Evolutionary conservation across 148 eudicot genomes (phyloP), one percentile per base, ranked within the genome.

Genomic region (Salicornia ramosissima): DNA sequence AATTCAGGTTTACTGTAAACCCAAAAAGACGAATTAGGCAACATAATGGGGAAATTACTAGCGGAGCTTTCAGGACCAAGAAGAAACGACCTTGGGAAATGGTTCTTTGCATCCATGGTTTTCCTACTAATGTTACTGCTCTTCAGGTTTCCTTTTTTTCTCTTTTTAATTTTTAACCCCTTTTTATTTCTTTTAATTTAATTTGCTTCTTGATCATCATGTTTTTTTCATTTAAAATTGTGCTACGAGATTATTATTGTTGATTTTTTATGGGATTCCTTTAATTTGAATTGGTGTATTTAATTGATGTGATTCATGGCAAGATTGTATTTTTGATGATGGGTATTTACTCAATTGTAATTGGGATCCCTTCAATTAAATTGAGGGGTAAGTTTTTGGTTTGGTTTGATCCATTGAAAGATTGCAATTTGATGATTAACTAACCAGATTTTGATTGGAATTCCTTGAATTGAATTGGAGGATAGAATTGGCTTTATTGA

Each of bases 31-130:
- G 96, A 62, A 86, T 93, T 54, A 81, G 91, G 73, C 98, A 93
- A 77, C 98, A 93, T 65, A 93, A 93, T 71, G 98, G 96, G 52
- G 98, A 90, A 74, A 77, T 88, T 0, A 80, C 84, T 58, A 77
- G 88, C 22, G 98, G 98, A 16, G 98, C 98, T 2, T 75, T 51
- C 28, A 77, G 84, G 55, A 93, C 98, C 1, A 88, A 88, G 87
- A 81, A 50, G 28, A 86, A 83, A 72, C 90, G 98, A 11, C 98
- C 98, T 11, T 93, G 98, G 98, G 98, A 88, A 73, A 93, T 93
- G 96, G 86, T 83, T 67, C 56, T 93, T 56, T 90, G 96, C 79
- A 87, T 93, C 67, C 88, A 93, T 74, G 98, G 98, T 65, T 93
- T 93, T 72, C 98, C 92, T 12, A 77, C 95, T 25, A 79, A 86